These are phyloP conservation scores for Crithidia expoeki DNA, from an alignment of 208 protist genomes.

Conservation along the genomic window DNA sequence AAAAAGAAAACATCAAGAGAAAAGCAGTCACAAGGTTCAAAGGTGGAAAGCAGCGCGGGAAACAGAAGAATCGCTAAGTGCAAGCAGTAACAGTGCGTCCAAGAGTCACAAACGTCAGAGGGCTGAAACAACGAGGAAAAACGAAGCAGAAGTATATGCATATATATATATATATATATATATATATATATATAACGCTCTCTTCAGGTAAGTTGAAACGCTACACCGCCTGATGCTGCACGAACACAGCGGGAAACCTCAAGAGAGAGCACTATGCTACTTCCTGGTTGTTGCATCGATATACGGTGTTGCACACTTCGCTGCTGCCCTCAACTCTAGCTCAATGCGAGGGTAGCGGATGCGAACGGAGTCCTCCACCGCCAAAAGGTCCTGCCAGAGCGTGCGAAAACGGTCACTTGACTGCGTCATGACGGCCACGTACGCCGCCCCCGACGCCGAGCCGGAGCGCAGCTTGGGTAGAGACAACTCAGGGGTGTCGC, in stretches of 20 bases:
- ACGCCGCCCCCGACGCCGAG: not conserved
- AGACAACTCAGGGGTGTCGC: not conserved
- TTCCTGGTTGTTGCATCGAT: not conserved
- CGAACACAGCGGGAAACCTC: not conserved
- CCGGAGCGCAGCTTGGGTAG: not conserved
- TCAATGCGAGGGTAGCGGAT: constrained; percentile 20
- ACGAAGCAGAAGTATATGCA: too few relatives aligned
- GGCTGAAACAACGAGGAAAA: too few relatives aligned
- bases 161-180: too few relatives aligned
- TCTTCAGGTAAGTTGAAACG: too few relatives aligned
- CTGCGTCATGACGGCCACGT: constrained; percentile 10
- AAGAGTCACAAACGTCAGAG: too few relatives aligned
- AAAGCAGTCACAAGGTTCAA: not conserved
- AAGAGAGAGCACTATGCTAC: not conserved
- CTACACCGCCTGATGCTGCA: too few relatives aligned
- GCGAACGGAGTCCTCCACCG: constrained; percentile 9
- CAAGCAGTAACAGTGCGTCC: not conserved
- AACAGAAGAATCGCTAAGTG: not conserved
- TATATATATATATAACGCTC: too few relatives aligned
- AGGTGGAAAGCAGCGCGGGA: not conserved
- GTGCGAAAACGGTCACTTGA: not conserved
- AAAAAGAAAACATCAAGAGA: not conserved
- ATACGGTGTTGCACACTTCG: not conserved
- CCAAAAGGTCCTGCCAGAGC: constrained; percentile 6
- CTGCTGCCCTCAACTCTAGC: constrained; percentile 18